Conservation (phyloP, 1,284 basidiomycete species). For the Ceratobasidium papillatum region DNA sequence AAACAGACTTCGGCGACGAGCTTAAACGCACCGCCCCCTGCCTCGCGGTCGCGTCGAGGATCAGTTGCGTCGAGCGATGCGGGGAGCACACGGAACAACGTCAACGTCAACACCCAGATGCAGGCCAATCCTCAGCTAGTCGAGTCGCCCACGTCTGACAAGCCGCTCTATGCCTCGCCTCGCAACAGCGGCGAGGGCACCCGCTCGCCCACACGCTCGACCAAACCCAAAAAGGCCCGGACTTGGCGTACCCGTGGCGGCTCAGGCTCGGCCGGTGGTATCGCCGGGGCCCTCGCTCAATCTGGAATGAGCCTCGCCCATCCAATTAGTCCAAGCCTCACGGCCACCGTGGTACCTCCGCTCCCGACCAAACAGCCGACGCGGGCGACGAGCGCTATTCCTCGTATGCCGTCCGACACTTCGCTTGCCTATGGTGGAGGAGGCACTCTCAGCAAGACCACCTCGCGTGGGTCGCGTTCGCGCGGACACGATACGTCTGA, state of each 20-base stretch:
- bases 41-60: constrained; percentile 31
- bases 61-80: constrained; percentile 26
- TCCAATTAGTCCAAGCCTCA: constrained; percentile 57
- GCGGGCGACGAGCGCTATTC: constrained; percentile 9
- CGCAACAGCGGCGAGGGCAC: constrained; percentile 25
- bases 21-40: constrained; percentile 10
- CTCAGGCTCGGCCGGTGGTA: constrained; percentile 50
- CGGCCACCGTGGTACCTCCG: constrained; percentile 53
- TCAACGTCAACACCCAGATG: not conserved
- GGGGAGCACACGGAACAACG: constrained; percentile 5
- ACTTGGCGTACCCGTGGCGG: constrained; percentile 13
- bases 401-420: constrained; percentile 48
- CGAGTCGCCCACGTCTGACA: constrained; percentile 28
- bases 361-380: constrained; percentile 49
- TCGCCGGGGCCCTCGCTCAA: constrained; percentile 72
- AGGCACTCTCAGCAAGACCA: constrained; percentile 38
- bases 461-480: constrained; percentile 34
- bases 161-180: constrained; percentile 14
- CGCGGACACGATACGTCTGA: constrained; percentile 36
- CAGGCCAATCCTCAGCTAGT: constrained; percentile 6
- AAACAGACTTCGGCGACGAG: constrained; percentile 25
- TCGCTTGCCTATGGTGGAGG: constrained; percentile 47
- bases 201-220: constrained; percentile 23
- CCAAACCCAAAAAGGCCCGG: constrained; percentile 10
- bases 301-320: constrained; percentile 73